Evolutionary conservation across 441 rosid species (phyloP), one percentile per base, ranked within the genome.

Genomic region (Jatropha podagrica): DNA sequence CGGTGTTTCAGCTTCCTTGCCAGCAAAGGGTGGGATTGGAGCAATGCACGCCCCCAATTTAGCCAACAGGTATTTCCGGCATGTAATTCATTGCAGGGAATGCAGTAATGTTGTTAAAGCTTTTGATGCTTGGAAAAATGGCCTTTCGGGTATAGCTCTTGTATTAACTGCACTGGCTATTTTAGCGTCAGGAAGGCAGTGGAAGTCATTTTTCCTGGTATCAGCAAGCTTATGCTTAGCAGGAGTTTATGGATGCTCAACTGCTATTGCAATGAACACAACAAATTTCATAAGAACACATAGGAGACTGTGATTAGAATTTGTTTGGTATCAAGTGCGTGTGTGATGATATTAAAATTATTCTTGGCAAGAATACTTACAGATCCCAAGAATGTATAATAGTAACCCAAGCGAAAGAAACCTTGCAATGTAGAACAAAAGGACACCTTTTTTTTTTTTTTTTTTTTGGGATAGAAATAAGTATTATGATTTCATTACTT

Each of bases 211-310:
- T 9, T 81, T 87, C 17, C 72, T 91, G 46, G 85, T 79, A 56
- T 82, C 89, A 2, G 86, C 91, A 14, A 80, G 86, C 5, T 80
- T 87, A 65, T 87, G 89, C 84, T 76, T 89, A 56, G 95, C 84
- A 3, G 90, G 88, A 75, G 91, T 80, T 77, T 89, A 85, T 78
- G 90, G 79, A 38, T 87, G 95, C 82, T 85, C 92, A 10, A 78
- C 88, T 18, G 92, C 85, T 61, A 72, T 90, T 41, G 77, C 88
- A n/a, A 83, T 86, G 86, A 91, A 85, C 88, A 92, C 97, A 60
- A 87, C 92, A 68, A 95, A 93, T 88, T 91, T 91, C 87, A 82
- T 91, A 59, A 86, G 99, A 83, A 88, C 85, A 42, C 99, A 93
- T 82, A 80, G 96, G 83, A 95, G 98, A 89, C 69, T 85, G 75